Percentiles rank a stretch among this genome's conserved stretches.
Evolutionary conservation across 768 basidiomycete species (phyloP).

Genomic region (Hemileccinum impolitum): DNA sequence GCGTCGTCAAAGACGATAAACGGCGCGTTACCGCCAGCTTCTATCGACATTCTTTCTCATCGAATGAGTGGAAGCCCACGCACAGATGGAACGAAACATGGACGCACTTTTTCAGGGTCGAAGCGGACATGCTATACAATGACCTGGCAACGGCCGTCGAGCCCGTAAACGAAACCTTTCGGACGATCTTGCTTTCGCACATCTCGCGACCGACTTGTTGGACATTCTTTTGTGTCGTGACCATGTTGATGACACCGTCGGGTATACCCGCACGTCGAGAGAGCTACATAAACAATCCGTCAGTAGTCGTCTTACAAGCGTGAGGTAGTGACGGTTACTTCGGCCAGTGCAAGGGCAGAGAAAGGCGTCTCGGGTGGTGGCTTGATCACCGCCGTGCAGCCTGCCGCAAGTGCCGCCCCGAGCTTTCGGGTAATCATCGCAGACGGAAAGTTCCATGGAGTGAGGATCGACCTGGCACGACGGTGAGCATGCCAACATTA

Average conservation of each 20-base stretch:
- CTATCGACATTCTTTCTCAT: slow-evolving; percentile 56
- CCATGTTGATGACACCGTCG: slow-evolving; percentile 90
- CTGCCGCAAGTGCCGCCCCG: slow-evolving; percentile 86
- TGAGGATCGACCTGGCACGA: slow-evolving; percentile 61
- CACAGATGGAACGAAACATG: neutral
- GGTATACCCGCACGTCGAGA: slow-evolving; percentile 89
- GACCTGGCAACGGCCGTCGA: slow-evolving; percentile 79
- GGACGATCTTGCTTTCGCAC: slow-evolving; percentile 82
- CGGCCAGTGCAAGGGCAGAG: slow-evolving; percentile 86
- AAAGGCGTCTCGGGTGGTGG: slow-evolving; percentile 95
- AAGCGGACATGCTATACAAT: slow-evolving; percentile 67
- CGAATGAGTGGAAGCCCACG: slow-evolving; percentile 1
- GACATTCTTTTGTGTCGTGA: slow-evolving; percentile 85
- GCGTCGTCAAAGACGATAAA: slow-evolving; percentile 98
- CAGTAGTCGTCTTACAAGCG: neutral
- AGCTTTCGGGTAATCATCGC: slow-evolving; percentile 94
- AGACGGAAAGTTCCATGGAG: slow-evolving; percentile 93
- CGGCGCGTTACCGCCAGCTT: slow-evolving; percentile 92
- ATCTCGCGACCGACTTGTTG: slow-evolving; percentile 89
- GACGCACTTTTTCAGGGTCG: slow-evolving; percentile 77
- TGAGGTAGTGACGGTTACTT: slow-evolving; percentile 43
- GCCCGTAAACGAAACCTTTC: slow-evolving; percentile 91
- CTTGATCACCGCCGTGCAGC: slow-evolving; percentile 95
- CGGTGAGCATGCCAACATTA: slow-evolving; percentile 1
- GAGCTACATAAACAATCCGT: slow-evolving; percentile 44